A percentile compares a stretch with the other conserved stretches of the same genome.
These are phyloP conservation scores for Coemansia sp. DNA, from an alignment of 192 early-diverging fungal species.

Conservation along the genomic window DNA sequence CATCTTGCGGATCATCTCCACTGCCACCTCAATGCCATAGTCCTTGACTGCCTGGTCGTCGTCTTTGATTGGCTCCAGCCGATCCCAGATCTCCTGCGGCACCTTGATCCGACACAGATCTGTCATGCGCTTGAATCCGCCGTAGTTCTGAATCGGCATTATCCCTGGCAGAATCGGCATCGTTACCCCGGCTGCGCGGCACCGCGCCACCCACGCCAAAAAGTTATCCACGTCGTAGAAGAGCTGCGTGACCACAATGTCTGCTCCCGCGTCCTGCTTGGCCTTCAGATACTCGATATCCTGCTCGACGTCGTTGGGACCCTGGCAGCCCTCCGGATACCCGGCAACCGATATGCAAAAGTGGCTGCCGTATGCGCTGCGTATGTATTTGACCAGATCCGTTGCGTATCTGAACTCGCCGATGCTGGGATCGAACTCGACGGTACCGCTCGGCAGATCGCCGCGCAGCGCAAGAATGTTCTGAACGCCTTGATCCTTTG, in stretches of 20 bases:
- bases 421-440: constrained; percentile 78
- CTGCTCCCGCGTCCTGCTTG: constrained; percentile 91
- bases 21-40: constrained; percentile 81
- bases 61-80: constrained; percentile 96
- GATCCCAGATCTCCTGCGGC: constrained; percentile 81
- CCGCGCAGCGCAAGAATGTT: constrained; percentile 97
- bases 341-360: constrained; percentile 97
- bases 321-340: constrained; percentile 93
- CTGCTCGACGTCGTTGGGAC: constrained; percentile 69
- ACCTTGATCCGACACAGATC: constrained; percentile 82
- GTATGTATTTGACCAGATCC: constrained; percentile 91
- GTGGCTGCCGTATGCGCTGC: constrained; percentile 85
- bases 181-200: constrained; percentile 75
- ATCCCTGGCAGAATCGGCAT: constrained; percentile 90
- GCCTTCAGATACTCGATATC: constrained; percentile 81
- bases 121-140: constrained; percentile 90
- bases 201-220: constrained; percentile 74
- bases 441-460: constrained; percentile 84
- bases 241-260: constrained; percentile 91
- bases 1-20: constrained; percentile 83
- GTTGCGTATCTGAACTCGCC: constrained; percentile 84
- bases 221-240: constrained; percentile 93
- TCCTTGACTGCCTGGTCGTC: constrained; percentile 96
- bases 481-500: constrained; percentile 90
- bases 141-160: constrained; percentile 95